Base-by-base conservation (phyloP, 495 filamentous ascomycete species). In the Aspergillus carlsbadensis region DNA sequence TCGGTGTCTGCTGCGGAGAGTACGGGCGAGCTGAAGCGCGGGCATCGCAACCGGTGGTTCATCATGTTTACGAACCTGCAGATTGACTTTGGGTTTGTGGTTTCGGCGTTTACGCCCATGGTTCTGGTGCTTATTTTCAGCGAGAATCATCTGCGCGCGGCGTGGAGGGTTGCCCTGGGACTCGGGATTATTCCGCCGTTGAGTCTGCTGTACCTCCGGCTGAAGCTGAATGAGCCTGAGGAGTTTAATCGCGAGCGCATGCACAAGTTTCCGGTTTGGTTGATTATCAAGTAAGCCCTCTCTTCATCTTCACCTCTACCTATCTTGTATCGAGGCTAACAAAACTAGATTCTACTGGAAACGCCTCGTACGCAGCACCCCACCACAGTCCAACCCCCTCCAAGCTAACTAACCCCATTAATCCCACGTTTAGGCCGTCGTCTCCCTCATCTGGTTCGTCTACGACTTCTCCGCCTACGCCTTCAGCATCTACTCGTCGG, bases 41-140 rank as follows among this genome's bases (percentile, higher is more conserved):
- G 92, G n/a, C 85, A 85, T 20, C 76, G 92, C 13, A 93, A 96
- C 63, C 81, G 85, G 18, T 96, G 90, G 90, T 97, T 96, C 70
- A 91, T 95, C 64, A 78, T 95, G 60, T 96, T 95, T 70, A 97
- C 92, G 41, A 96, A 96, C 72, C 81, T 89, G 33, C 86, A 89
- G 75, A 95, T 97, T 57, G 90, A 96, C 67, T 80, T 80, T 21
- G 91, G 86, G 0, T 93, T 89, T 47, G 87, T 94, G 4, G 71
- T 89, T 39, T 84, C 88, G 2, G 83, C 89, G 0, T 80, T 96
- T 43, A 84, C 91, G 2, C 87, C 90, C 3, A 84, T 78, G 76
- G 77, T 94, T 34, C 73, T 94, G 13, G 83, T 88, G 6, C 78
- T 88, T 52, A 86, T 87, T 40, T 85, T 78, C 44, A 80, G 82